Base-by-base conservation (phyloP, 371 early-diverging fungal species). In the Mortierella sp. region DNA sequence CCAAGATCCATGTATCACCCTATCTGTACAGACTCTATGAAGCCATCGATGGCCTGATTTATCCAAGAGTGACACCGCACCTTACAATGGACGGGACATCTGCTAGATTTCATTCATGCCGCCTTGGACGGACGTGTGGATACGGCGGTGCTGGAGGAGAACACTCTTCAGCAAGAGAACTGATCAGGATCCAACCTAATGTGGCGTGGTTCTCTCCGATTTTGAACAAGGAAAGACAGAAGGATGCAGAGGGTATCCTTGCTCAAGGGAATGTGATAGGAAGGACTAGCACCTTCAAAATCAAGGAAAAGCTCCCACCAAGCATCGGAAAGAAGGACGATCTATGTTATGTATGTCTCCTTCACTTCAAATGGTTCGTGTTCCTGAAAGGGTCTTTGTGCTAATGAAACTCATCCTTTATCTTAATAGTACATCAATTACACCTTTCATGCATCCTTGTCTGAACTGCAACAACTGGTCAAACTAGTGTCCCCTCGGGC, bases 1-100 rank as follows among this genome's bases (percentile, higher is more conserved):
- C 69, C 8, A 73, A 81, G 64, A 54, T 82, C 5, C 83, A 83
- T 57, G 83, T 83, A 4, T 78, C 81, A 0, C 57, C 59, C 0
- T 71, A 70, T 19, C 58, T 67, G 6, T 80, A 83, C 43, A 47
- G 74, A 5, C 55, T 79, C 12, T 83, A 79, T 50, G 57, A 58
- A 16, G 54, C 60, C 1, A 60, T 71, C n/a, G 63, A 83, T 45
- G 76, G 60, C 31, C 4, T 74, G 46, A 68, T 74, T 19, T 41
- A 48, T 1, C 64, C 68, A 28, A 67, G 16, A 49, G 64, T 64
- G 28, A 40, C 63, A 27, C 76, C 63, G 0, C 57, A 74, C 21
- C 28, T 74, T 13, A 74, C 76, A 2, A 9, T 57, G 8, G 76
- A 74, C 41, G 76, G 76, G 8, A 51, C 60, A 13, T 24, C 60